phyloP scores from a whole-genome alignment of 129 eudicot genomes.

The Logfia minima region DNA sequence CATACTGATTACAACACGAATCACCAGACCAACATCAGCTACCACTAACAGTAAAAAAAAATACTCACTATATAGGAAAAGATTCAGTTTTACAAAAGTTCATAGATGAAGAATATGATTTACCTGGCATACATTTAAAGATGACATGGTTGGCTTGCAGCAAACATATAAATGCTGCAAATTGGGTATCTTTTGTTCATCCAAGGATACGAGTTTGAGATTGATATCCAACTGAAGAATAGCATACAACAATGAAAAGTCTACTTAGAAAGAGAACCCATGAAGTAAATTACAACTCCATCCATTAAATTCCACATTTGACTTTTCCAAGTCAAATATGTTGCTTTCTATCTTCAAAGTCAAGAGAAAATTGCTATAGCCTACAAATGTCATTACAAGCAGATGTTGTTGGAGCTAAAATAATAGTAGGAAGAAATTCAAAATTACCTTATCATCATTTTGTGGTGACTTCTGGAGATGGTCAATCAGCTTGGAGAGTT shows the following conservation, averaged over 20 bases:
- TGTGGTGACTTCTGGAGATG: slow-evolving; percentile 50
- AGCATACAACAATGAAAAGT: slow-evolving; percentile 8
- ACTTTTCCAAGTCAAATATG: background rate
- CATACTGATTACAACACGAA: slow-evolving; percentile 46
- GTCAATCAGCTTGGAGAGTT: slow-evolving; percentile 58
- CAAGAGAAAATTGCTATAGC: background rate
- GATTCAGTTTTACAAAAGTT: background rate
- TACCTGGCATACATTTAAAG: slow-evolving; percentile 51
- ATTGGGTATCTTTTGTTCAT: slow-evolving; percentile 49
- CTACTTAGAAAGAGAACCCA: background rate
- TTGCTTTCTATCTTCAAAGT: background rate
- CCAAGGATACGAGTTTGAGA: slow-evolving; percentile 54
- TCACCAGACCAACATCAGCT: slow-evolving; percentile 13
- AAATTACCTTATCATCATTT: slow-evolving; percentile 59
- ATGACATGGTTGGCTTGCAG: slow-evolving; percentile 52
- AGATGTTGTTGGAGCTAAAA: background rate
- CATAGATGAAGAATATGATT: slow-evolving; percentile 11
- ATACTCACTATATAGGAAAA: background rate
- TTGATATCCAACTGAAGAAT: slow-evolving; percentile 50
- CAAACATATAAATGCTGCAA: slow-evolving; percentile 44
- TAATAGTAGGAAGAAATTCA: background rate
- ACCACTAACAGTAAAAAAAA: background rate
- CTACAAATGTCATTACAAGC: no score
- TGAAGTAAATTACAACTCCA: slow-evolving; percentile 8
- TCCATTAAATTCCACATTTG: slow-evolving; percentile 9